Conservation (phyloP, 192 early-diverging fungal genomes). For the Rhizophagus prolifer region DNA sequence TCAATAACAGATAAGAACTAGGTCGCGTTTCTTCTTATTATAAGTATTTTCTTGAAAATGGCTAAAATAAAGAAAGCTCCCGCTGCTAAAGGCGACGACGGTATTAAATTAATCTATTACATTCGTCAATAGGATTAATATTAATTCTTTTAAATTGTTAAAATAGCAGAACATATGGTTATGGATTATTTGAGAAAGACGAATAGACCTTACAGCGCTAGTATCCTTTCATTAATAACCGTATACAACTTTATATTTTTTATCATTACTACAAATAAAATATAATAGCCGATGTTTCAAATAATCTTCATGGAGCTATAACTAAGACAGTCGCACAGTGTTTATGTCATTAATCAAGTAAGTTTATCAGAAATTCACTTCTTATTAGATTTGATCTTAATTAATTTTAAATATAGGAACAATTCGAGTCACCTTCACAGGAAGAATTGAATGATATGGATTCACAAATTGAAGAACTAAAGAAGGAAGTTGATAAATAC, state of each 20-base stretch:
- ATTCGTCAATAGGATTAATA: not conserved
- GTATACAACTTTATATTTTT: not conserved
- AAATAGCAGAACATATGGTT: constrained; percentile 42
- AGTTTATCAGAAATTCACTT: not conserved
- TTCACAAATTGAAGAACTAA: constrained; percentile 50
- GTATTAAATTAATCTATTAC: not conserved
- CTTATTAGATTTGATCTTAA: not conserved
- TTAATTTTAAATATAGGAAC: constrained; percentile 31
- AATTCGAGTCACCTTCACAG: constrained; percentile 38
- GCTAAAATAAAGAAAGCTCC: constrained; percentile 30
- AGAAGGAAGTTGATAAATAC: constrained; percentile 51
- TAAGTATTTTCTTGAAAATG: constrained; percentile 2
- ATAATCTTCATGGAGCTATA: constrained; percentile 42
- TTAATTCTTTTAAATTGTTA: not conserved
- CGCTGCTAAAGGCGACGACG: constrained; percentile 25
- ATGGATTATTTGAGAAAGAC: constrained; percentile 47
- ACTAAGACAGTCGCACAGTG: constrained; percentile 43
- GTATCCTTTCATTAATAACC: constrained; percentile 30
- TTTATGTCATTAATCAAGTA: constrained; percentile 50
- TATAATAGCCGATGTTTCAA: constrained; percentile 43
- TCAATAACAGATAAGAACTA: too few species aligned
- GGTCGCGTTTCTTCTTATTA: not conserved
- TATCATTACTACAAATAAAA: not conserved
- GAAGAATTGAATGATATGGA: constrained; percentile 57
- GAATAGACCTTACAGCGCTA: constrained; percentile 49